phyloP scores from a whole-genome alignment of 1,284 basidiomycete species.

The Ceratobasidium sp. region DNA sequence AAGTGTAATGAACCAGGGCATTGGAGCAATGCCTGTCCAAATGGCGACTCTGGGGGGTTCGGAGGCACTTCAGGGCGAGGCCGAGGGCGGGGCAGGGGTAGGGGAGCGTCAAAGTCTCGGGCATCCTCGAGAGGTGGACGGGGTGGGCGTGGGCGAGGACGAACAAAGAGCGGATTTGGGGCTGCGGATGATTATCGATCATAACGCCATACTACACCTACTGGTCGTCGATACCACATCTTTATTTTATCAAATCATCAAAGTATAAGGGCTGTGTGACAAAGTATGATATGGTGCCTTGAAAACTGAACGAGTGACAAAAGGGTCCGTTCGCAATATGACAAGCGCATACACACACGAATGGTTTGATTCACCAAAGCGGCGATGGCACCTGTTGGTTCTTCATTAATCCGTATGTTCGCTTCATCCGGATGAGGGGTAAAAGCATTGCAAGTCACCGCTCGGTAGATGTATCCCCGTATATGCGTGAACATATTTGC shows the following conservation, averaged over 20 bases:
- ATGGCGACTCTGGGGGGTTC: constrained; percentile 18
- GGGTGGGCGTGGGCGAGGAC: constrained; percentile 34
- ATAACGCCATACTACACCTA: background rate
- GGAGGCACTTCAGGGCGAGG: constrained; percentile 4
- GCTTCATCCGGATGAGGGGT: background rate
- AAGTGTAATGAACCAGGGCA: constrained; percentile 29
- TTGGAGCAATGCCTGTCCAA: constrained; percentile 34
- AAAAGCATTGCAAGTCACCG: too few relatives aligned
- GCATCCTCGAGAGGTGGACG: constrained; percentile 6
- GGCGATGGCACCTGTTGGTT: too few relatives aligned
- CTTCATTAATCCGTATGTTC: too few relatives aligned
- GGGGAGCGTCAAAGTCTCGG: constrained; percentile 2
- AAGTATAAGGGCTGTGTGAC: too few relatives aligned
- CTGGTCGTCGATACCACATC: background rate
- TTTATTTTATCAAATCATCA: background rate
- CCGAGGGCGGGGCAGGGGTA: constrained; percentile 26
- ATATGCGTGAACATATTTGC: too few relatives aligned
- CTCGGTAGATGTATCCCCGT: too few relatives aligned
- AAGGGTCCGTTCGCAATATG: too few relatives aligned
- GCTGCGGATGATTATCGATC: constrained; percentile 41
- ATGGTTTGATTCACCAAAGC: too few relatives aligned
- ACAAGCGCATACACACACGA: too few relatives aligned
- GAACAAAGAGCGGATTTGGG: constrained; percentile 36
- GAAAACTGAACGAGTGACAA: too few relatives aligned
- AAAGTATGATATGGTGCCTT: too few relatives aligned